phyloP scores from a whole-genome alignment of 805 yeast species.

The Saturnispora hagleri region DNA sequence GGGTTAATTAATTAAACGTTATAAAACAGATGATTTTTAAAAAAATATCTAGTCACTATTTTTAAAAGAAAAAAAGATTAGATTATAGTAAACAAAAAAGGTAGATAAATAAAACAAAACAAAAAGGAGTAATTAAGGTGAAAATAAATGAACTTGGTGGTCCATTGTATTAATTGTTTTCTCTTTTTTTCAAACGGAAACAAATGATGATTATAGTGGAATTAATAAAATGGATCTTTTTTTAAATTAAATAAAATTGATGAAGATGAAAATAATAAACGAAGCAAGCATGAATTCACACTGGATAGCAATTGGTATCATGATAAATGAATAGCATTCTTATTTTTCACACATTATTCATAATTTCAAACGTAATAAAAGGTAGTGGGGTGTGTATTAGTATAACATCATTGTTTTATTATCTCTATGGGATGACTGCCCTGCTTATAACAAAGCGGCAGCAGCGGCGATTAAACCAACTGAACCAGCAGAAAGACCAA shows the following conservation, averaged over 20 bases:
- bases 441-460: constrained; percentile 14
- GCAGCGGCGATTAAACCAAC: constrained; percentile 14
- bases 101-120: background rate
- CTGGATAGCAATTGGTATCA: background rate
- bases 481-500: constrained; percentile 17
- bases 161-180: background rate
- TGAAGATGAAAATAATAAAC: background rate
- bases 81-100: background rate
- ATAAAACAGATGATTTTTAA: background rate
- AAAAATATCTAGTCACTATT: background rate
- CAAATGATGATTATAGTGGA: background rate
- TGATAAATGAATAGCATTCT: background rate
- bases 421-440: background rate
- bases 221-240: background rate
- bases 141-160: background rate
- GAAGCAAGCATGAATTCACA: background rate
- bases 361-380: background rate
- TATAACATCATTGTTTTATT: background rate
- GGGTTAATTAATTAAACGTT: background rate
- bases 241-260: no score
- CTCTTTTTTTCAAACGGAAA: background rate
- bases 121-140: background rate
- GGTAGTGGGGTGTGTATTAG: background rate
- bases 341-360: background rate
- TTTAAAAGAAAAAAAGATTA: background rate